Evolutionary conservation across 306 rosid genomes (phyloP).

Genomic region (Gynostemma pentaphyllum): DNA sequence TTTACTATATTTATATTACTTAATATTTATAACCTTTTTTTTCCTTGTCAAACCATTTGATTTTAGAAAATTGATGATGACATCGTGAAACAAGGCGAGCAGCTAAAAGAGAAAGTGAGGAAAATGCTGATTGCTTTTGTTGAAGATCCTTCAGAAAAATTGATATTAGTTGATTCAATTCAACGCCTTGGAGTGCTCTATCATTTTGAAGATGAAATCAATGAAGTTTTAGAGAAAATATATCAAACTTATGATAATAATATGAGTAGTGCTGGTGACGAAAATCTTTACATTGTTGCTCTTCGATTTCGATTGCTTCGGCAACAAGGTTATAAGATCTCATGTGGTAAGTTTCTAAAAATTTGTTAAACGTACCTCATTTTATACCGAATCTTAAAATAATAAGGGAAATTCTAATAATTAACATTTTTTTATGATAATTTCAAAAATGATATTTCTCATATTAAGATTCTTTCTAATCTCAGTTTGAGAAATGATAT

Average conservation of each 20-base stretch:
- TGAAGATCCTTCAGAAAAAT: not conserved
- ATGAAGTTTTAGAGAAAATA: not conserved
- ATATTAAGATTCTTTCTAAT: no score
- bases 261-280: not conserved
- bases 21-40: no score
- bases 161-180: not conserved
- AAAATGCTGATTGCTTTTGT: not conserved
- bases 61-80: not conserved
- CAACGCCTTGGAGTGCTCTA: not conserved
- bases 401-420: no score
- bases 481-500: no score
- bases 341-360: not conserved
- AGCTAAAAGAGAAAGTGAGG: not conserved
- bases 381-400: no score
- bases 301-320: constrained; percentile 5
- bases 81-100: not conserved
- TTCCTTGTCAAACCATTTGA: no score
- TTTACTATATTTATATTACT: no score
- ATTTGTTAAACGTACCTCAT: no score
- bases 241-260: not conserved
- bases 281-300: not conserved
- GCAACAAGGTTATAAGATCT: not conserved
- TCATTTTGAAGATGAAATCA: not conserved
- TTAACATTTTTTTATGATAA: no score
- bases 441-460: no score